Conservation (phyloP, 495 filamentous ascomycete genomes). For the Penicillium pancosmium region DNA sequence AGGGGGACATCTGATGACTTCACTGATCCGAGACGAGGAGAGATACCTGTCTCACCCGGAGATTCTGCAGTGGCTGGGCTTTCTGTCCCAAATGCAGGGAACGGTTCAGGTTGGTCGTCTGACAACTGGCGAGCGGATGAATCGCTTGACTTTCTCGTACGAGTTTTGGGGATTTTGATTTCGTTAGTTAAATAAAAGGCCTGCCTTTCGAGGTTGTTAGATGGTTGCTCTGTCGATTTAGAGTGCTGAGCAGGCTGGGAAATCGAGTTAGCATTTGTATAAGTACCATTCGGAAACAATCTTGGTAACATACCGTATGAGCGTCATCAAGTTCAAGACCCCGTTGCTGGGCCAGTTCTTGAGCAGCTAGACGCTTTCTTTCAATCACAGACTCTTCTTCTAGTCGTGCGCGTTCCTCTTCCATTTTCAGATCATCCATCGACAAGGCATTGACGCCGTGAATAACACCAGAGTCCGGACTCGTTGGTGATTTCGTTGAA, state of each 20-base stretch:
- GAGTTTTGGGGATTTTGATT: conserved; percentile 4
- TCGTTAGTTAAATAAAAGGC: conserved; percentile 17
- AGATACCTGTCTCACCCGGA: conserved; percentile 7
- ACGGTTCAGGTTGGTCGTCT: conserved; percentile 38
- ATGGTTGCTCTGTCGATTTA: conserved; percentile 8
- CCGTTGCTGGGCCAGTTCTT: conserved; percentile 67
- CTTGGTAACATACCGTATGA: conserved; percentile 9
- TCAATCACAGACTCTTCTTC: conserved; percentile 74
- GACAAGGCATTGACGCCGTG: conserved; percentile 49
- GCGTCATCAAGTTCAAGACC: conserved; percentile 52
- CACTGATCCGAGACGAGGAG: conserved; percentile 16
- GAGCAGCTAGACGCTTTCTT: conserved; percentile 71
- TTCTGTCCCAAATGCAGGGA: conserved; percentile 35
- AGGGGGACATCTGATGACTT: neutral
- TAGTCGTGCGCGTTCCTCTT: conserved; percentile 68
- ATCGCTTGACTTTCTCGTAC: conserved; percentile 14
- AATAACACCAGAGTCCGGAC: conserved; percentile 25
- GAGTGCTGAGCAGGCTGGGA: conserved; percentile 4
- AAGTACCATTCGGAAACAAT: too few species aligned
- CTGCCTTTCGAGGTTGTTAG: conserved; percentile 13
- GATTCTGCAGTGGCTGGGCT: conserved; percentile 10
- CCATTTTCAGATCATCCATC: conserved; percentile 71
- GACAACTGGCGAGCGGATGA: conserved; percentile 22
- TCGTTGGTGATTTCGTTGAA: conserved; percentile 29
- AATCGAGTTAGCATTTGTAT: conserved; percentile 13